Evolutionary conservation across 108 stramenopile genomes (phyloP).

Genomic region (Pseudonitzschia multistriata): DNA sequence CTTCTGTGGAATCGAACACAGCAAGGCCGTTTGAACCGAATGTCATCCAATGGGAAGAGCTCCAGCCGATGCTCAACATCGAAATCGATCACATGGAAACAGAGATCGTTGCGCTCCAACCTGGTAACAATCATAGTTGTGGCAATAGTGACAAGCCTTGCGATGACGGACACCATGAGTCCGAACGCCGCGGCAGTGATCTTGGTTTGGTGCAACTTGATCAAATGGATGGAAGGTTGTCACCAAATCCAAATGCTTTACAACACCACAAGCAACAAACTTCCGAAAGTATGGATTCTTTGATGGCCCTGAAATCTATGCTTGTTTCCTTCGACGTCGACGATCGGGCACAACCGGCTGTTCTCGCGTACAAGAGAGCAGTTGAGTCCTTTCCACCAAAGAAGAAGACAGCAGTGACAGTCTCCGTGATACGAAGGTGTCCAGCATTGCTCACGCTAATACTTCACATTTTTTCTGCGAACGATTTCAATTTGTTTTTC

Average conservation of each 20-base stretch:
- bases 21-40: neutral
- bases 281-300: neutral
- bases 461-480: conserved; percentile 1
- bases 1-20: neutral
- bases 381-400: conserved; percentile 45
- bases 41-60: conserved; percentile 39
- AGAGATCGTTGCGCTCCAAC: conserved; percentile 43
- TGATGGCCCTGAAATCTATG: conserved; percentile 32
- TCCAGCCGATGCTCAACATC: conserved; percentile 43
- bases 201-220: neutral
- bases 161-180: neutral
- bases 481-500: conserved; percentile 5
- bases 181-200: neutral
- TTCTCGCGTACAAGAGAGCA: conserved; percentile 36
- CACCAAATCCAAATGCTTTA: neutral
- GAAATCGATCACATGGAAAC: conserved; percentile 49
- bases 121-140: neutral
- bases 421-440: conserved; percentile 36
- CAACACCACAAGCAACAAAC: neutral
- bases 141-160: neutral
- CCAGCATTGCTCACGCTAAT: conserved; percentile 35
- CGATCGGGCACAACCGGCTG: conserved; percentile 47
- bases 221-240: no score
- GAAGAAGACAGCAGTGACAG: conserved; percentile 18
- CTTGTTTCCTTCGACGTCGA: conserved; percentile 37